A percentile compares a stretch with the other conserved stretches of the same genome.
Evolutionary conservation across 2,329 filamentous ascomycete genomes (phyloP).

Genomic region (Talaromyces sp.): DNA sequence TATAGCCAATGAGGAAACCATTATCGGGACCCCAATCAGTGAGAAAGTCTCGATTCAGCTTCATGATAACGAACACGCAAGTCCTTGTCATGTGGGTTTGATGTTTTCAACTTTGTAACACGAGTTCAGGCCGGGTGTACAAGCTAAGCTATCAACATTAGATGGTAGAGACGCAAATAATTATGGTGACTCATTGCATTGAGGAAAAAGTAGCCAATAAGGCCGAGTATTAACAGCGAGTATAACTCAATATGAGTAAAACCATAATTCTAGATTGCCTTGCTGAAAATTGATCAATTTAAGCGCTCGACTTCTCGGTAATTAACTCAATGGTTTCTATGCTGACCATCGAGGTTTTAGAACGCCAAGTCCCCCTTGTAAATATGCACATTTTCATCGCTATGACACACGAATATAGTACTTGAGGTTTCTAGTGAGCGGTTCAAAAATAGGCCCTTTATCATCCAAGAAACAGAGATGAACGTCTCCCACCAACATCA

Average conservation of each 20-base stretch:
- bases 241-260: background rate
- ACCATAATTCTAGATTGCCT: background rate
- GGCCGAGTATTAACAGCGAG: background rate
- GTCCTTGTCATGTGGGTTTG: background rate
- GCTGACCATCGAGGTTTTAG: background rate
- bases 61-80: background rate
- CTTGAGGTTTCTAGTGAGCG: background rate
- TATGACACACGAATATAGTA: background rate
- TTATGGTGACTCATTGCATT: background rate
- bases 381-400: background rate
- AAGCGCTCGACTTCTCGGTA: background rate
- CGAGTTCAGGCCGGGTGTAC: background rate
- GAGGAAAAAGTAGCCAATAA: background rate
- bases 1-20: background rate
- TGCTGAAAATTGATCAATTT: background rate
- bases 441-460: background rate
- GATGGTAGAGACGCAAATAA: background rate
- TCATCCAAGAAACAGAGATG: conserved; percentile 2
- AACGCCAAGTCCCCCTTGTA: background rate
- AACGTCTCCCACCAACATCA: background rate
- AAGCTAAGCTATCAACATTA: background rate
- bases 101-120: background rate
- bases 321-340: background rate
- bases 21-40: background rate
- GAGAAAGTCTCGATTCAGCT: background rate